Percentiles rank a stretch among this genome's conserved stretches.
Conservation (phyloP, 2,329 filamentous ascomycete species). For the Trichoderma pleuroti region DNA sequence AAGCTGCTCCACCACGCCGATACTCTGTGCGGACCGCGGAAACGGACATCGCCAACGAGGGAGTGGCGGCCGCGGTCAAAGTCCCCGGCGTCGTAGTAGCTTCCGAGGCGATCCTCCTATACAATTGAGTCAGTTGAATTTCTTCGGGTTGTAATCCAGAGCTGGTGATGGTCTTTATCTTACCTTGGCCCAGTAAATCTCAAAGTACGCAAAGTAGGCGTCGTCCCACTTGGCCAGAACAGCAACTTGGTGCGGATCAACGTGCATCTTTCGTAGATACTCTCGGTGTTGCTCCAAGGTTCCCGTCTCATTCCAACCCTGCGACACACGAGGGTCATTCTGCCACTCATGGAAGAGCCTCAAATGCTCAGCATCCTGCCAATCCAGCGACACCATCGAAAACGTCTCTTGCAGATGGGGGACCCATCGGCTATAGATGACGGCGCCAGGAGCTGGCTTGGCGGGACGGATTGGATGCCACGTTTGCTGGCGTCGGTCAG, state of each 20-base stretch:
- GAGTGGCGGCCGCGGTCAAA: slow-evolving; percentile 58
- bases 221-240: slow-evolving; percentile 70
- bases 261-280: slow-evolving; percentile 65
- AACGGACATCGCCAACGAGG: slow-evolving; percentile 56
- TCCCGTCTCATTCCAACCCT: slow-evolving; percentile 77
- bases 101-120: slow-evolving; percentile 54
- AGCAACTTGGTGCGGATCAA: slow-evolving; percentile 68
- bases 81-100: slow-evolving; percentile 53
- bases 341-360: slow-evolving; percentile 75
- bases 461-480: slow-evolving; percentile 68
- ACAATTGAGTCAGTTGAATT: not conserved
- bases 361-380: slow-evolving; percentile 60
- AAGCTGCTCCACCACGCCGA: slow-evolving; percentile 59
- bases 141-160: not conserved
- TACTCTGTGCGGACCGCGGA: slow-evolving; percentile 58
- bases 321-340: slow-evolving; percentile 76
- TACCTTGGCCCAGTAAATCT: slow-evolving; percentile 70
- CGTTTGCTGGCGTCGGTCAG: slow-evolving; percentile 46
- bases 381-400: slow-evolving; percentile 72
- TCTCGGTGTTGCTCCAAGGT: slow-evolving; percentile 70
- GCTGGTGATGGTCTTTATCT: not conserved
- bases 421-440: slow-evolving; percentile 76
- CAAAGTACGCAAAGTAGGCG: slow-evolving; percentile 70
- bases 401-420: slow-evolving; percentile 73
- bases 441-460: slow-evolving; percentile 66